Base-by-base conservation (phyloP, 345 rosid species). In the Citrus medica region DNA sequence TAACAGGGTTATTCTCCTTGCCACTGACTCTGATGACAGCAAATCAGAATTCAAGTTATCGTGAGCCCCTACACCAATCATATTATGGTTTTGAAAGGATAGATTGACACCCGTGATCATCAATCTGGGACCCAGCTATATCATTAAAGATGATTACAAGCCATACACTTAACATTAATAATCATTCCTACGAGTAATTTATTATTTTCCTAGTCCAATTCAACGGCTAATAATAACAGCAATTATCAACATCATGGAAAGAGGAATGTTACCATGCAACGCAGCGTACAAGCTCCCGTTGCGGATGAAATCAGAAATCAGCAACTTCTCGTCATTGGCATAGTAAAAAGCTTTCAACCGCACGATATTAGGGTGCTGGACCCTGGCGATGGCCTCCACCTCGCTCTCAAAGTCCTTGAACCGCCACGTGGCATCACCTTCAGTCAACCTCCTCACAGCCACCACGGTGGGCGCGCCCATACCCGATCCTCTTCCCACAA, bases 381-480 rank as follows among this genome's bases (percentile, higher is more conserved):
- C 92, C 83, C 87, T 88, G 65, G 85, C 86, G 4, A 92, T 91
- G 19, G 91, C 89, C 80, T 91, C 98, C 73, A 92, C 91, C 80
- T 96, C 98, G 1, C 86, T 73, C 77, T 91, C 97, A n/a, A 96
- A 96, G 76, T 96, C 97, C 85, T 86, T 96, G 8, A 89, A 73
- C 72, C 89, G 84, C 97, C 94, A 92, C 77, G 83, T 75, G 73
- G 84, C 85, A 64, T 94, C 95, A 17, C 93, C 95, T 51, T 92
- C 99, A 67, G 92, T 89, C 77, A 96, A 83, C 60, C 99, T 84
- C 80, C 97, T 89, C 37, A 96, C 99, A 0, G 99, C 95, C 51
- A 91, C 93, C 5, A 85, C 93, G 37, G 91, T 71, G 10, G 90
- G 79, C 78, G 83, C 85, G 56, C 61, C 86, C 64, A 82, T 84